Percentiles rank a stretch among this genome's conserved stretches.
phyloP scores from a whole-genome alignment of 805 yeast genomes.

The Candida maltosa region DNA sequence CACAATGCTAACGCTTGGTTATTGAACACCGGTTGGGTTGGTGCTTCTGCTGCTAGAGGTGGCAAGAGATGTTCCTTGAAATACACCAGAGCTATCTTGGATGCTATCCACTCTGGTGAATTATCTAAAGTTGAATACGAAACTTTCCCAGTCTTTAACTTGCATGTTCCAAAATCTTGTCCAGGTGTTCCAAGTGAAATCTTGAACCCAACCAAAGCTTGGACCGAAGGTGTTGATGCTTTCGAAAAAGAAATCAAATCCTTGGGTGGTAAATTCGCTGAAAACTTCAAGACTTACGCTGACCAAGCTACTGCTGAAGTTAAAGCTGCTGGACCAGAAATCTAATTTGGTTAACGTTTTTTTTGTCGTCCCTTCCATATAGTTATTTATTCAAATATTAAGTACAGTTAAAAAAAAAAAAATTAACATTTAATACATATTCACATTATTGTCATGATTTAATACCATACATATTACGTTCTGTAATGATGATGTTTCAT shows the following conservation, averaged over 20 bases:
- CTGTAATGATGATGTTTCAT: too few species aligned
- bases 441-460: too few species aligned
- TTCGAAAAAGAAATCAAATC: constrained; percentile 43
- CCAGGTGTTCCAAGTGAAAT: constrained; percentile 81
- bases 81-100: constrained; percentile 94
- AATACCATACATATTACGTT: too few species aligned
- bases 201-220: constrained; percentile 81
- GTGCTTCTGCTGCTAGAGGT: constrained; percentile 86
- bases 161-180: constrained; percentile 79
- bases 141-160: constrained; percentile 79
- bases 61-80: constrained; percentile 97
- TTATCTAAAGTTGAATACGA: constrained; percentile 79
- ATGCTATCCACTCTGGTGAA: constrained; percentile 90
- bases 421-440: not conserved
- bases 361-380: too few species aligned
- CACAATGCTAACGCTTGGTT: constrained; percentile 94
- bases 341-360: constrained; percentile 13
- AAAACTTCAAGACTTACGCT: constrained; percentile 83
- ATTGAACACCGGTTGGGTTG: constrained; percentile 98
- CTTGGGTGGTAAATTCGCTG: constrained; percentile 75
- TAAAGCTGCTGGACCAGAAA: constrained; percentile 85
- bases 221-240: constrained; percentile 51
- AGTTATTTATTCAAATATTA: too few species aligned
- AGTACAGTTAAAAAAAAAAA: too few species aligned
- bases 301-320: constrained; percentile 83